A percentile compares a stretch with the other conserved stretches of the same genome.
Evolutionary conservation across 441 rosid species (phyloP).

Genomic region (Adansonia madagascariensis): DNA sequence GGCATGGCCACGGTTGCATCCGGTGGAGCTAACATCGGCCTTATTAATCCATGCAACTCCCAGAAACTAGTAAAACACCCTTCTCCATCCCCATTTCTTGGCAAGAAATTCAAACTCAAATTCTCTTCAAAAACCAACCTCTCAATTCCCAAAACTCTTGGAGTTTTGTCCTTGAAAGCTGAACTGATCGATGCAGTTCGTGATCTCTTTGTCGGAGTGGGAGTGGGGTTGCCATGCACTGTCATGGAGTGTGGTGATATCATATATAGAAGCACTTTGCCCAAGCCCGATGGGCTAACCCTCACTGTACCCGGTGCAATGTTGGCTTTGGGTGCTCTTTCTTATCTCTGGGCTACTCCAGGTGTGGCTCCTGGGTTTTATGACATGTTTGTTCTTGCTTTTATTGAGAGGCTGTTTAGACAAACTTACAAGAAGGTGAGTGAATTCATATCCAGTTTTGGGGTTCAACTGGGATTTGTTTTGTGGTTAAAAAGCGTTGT

Average conservation of each 20-base stretch:
- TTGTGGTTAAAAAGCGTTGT: constrained; percentile 28
- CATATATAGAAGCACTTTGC: constrained; percentile 91
- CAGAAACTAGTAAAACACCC: constrained; percentile 31
- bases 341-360: constrained; percentile 97
- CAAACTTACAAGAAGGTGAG: constrained; percentile 74
- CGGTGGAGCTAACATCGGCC: constrained; percentile 48
- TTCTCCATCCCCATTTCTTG: constrained; percentile 57
- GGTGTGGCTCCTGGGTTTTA: constrained; percentile 98
- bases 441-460: neutral
- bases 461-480: constrained; percentile 13
- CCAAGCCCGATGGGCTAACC: constrained; percentile 71
- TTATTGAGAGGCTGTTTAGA: constrained; percentile 77
- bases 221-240: constrained; percentile 93
- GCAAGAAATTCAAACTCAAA: constrained; percentile 50
- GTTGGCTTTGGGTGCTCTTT: constrained; percentile 77
- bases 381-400: constrained; percentile 94
- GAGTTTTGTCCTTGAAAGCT: constrained; percentile 46
- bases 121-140: constrained; percentile 32
- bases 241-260: constrained; percentile 98
- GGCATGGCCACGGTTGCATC: constrained; percentile 65
- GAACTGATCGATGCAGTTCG: constrained; percentile 62
- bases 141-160: constrained; percentile 37
- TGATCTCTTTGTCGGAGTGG: constrained; percentile 81
- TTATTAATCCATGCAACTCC: constrained; percentile 43
- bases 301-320: constrained; percentile 76